Evolutionary conservation across 768 basidiomycete genomes (phyloP), one percentile per base, ranked within the genome.

Genomic region (Tylopilus plumbeoviolaceoides): DNA sequence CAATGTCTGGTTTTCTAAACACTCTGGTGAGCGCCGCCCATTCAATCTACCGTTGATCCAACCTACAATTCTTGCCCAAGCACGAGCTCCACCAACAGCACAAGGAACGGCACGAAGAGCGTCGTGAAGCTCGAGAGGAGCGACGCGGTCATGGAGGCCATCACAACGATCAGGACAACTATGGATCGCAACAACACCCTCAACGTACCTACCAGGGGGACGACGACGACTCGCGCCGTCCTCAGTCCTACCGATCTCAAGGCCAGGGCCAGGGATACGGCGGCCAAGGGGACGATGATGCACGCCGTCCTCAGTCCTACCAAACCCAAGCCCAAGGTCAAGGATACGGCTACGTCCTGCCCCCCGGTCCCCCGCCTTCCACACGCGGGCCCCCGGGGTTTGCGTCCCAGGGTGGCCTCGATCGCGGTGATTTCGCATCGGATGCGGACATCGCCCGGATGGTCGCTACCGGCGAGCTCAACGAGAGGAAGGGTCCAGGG

Each of bases 371-470:
- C 1, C 63, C 59, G 2, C 40, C 50, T 5, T 46, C 52, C 0
- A 20, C 3, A 3, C 55, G 47, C 18, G 45, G 44, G 36, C 6
- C 36, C 36, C n/a, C 36, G 11, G 59, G 1, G 23, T n/a, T 43
- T 9, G 20, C 14, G 4, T 48, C 55, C 28, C 58, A 17, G 14
- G 59, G 61, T 5, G 66, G 58, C 6, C 46, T 65, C 17, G 57
- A 53, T 42, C 61, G 56, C 1, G 51, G 42, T n/a, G 66, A 67
- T 59, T 70, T 70, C 43, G 66, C 62, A 46, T 56, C 66, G 43
- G 66, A 67, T 56, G 63, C 42, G 5, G 66, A 68, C 1, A 59
- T 67, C 31, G 18, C 54, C 7, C 55, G 56, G 46, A 58, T 68
- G 59, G 47, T 70, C 42, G 1, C 40, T 3, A 5, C 49, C 1